These are phyloP conservation scores for Huntiella decipiens DNA, from an alignment of 2,329 filamentous ascomycete species.

Conservation along the genomic window DNA sequence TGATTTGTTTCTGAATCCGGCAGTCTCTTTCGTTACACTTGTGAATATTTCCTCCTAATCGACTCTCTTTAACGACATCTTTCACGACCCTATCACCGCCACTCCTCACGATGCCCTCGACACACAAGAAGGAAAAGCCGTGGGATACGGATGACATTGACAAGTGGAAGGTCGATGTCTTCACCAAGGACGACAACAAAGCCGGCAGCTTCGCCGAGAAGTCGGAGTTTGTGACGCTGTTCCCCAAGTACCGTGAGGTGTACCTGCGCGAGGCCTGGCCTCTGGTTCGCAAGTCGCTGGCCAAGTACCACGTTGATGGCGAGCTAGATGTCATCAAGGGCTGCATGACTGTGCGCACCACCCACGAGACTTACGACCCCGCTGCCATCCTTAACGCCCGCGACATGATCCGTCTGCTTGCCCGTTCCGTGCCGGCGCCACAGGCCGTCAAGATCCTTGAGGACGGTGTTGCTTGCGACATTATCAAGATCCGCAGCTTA, in stretches of 20 bases:
- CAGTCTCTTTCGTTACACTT: neutral
- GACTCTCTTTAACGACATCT: no score
- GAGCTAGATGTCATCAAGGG: constrained; percentile 89
- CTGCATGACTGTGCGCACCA: constrained; percentile 92
- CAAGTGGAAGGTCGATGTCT: constrained; percentile 84
- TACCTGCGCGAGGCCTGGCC: constrained; percentile 91
- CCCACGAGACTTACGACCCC: constrained; percentile 76
- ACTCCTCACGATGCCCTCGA: constrained; percentile 51
- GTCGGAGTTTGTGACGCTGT: constrained; percentile 71
- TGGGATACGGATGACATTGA: constrained; percentile 96
- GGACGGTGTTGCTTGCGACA: constrained; percentile 77
- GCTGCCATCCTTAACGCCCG: constrained; percentile 83
- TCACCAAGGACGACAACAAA: constrained; percentile 68
- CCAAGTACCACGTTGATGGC: constrained; percentile 76
- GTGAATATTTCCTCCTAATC: no score
- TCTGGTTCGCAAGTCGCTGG: constrained; percentile 66
- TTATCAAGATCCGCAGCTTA: constrained; percentile 85
- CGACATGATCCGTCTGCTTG: constrained; percentile 82
- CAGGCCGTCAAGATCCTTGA: constrained; percentile 90
- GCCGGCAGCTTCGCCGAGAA: constrained; percentile 82
- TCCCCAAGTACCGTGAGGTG: constrained; percentile 90
- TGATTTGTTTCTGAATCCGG: neutral
- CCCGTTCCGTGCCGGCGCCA: constrained; percentile 77
- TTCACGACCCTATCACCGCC: no score
- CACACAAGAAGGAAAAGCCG: constrained; percentile 73